phyloP scores from a whole-genome alignment of 75 land plant genomes.

The Picea sitchensis region DNA sequence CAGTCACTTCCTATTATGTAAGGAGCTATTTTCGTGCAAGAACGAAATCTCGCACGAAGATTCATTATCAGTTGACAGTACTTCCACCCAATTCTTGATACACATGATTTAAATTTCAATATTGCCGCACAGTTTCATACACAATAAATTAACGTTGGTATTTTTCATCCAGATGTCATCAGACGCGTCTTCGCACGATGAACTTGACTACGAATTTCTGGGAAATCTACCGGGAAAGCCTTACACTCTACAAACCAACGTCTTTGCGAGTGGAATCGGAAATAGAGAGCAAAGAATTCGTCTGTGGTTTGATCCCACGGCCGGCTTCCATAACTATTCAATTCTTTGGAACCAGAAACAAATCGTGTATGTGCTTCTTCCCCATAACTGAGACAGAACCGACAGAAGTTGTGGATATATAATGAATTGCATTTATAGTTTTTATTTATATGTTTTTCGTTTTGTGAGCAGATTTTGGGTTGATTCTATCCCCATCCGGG shows the following conservation, averaged over 20 bases:
- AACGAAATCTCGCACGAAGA: not conserved
- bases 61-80: not conserved
- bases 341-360: constrained; percentile 16
- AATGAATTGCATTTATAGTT: not conserved
- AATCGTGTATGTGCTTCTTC: constrained; percentile 2
- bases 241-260: constrained; percentile 13
- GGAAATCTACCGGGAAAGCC: constrained; percentile 6
- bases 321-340: constrained; percentile 7
- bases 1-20: constrained; percentile 64
- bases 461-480: constrained; percentile 45
- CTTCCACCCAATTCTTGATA: too few species aligned
- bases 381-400: too few species aligned
- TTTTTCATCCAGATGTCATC: not conserved
- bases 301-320: constrained; percentile 15
- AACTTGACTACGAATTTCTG: constrained; percentile 18
- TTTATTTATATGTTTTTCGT: not conserved
- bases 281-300: constrained; percentile 12
- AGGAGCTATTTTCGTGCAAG: not conserved
- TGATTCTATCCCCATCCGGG: constrained; percentile 61
- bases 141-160: too few species aligned
- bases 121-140: too few species aligned
- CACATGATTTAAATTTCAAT: too few species aligned
- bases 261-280: constrained; percentile 8
- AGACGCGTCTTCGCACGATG: not conserved
- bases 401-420: too few species aligned